phyloP scores from a whole-genome alignment of 1,284 basidiomycete species.

The Trichosporon ovoides region DNA sequence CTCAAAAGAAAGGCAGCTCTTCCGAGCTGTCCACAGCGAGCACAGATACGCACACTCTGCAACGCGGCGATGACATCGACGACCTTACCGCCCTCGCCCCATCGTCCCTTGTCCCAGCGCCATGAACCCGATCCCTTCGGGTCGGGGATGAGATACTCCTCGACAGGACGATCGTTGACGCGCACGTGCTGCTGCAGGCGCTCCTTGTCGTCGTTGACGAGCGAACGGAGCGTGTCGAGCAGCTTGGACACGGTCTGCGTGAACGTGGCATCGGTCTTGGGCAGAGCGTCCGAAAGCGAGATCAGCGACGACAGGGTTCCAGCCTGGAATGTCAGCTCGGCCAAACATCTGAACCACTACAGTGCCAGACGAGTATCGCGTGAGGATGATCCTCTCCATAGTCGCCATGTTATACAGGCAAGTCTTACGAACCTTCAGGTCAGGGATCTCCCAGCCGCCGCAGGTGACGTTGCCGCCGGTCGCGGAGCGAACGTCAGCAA shows the following conservation, averaged over 20 bases:
- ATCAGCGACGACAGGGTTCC: slow-evolving; percentile 90
- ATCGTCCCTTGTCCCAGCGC: slow-evolving; percentile 86
- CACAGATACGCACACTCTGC: neutral
- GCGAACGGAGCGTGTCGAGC: slow-evolving; percentile 85
- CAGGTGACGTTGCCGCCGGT: slow-evolving; percentile 44
- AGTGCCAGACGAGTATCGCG: neutral
- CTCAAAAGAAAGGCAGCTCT: no score
- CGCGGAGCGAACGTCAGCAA: slow-evolving; percentile 47
- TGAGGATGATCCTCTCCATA: neutral
- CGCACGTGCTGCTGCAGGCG: slow-evolving; percentile 71
- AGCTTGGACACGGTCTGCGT: slow-evolving; percentile 84
- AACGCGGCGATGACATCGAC: slow-evolving; percentile 70
- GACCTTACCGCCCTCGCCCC: slow-evolving; percentile 71
- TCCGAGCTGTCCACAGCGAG: neutral
- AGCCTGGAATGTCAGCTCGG: slow-evolving; percentile 56
- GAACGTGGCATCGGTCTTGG: slow-evolving; percentile 86
- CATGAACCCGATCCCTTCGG: slow-evolving; percentile 37
- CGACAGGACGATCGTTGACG: slow-evolving; percentile 74
- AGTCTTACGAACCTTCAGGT: slow-evolving; percentile 43
- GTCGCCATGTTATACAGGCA: neutral
- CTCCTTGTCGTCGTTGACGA: slow-evolving; percentile 79
- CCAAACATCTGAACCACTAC: no score
- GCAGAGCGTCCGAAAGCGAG: slow-evolving; percentile 82
- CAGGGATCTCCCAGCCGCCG: slow-evolving; percentile 46
- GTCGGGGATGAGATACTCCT: slow-evolving; percentile 62